Percentiles rank a stretch among this genome's conserved stretches.
Conservation (phyloP, 1,284 basidiomycete genomes). For the Sporisorium exsertum region DNA sequence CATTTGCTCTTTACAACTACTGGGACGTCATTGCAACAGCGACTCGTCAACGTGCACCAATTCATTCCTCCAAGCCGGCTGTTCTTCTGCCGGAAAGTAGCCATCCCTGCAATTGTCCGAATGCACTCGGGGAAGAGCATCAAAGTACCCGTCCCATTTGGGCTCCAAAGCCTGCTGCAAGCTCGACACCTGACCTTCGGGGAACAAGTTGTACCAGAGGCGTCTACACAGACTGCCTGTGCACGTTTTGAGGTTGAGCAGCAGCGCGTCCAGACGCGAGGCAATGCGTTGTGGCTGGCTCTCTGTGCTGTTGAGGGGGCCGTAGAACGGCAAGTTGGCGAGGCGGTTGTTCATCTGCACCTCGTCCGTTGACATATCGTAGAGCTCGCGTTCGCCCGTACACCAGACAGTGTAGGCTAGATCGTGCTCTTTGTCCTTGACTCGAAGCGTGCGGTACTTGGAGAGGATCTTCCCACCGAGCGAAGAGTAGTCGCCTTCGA, state of each 20-base stretch:
- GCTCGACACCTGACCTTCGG: slow-evolving; percentile 5
- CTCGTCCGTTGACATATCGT: slow-evolving; percentile 1
- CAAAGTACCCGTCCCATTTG: slow-evolving; percentile 14
- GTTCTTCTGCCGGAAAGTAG: not conserved
- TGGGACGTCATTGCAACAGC: not conserved
- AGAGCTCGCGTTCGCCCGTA: slow-evolving; percentile 8
- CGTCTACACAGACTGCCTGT: slow-evolving; percentile 4
- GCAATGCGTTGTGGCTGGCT: not conserved
- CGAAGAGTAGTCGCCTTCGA: slow-evolving; percentile 9
- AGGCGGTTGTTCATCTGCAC: slow-evolving; percentile 12
- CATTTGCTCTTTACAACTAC: too few relatives aligned
- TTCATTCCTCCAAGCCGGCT: slow-evolving; percentile 11
- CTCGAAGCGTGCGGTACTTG: slow-evolving; percentile 6
- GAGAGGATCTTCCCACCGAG: not conserved
- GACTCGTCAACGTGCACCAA: not conserved
- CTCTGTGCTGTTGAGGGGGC: not conserved
- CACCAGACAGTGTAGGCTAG: slow-evolving; percentile 9
- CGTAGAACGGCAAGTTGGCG: not conserved
- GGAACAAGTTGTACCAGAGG: slow-evolving; percentile 14
- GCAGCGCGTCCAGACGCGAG: slow-evolving; percentile 6
- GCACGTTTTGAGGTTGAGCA: slow-evolving; percentile 18
- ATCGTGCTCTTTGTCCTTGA: slow-evolving; percentile 9
- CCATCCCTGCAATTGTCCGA: slow-evolving; percentile 4
- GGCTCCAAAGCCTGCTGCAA: not conserved
- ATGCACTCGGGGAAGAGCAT: slow-evolving; percentile 4